phyloP scores from a whole-genome alignment of 2,329 filamentous ascomycete genomes.

The Aspergillus aculeatinus region DNA sequence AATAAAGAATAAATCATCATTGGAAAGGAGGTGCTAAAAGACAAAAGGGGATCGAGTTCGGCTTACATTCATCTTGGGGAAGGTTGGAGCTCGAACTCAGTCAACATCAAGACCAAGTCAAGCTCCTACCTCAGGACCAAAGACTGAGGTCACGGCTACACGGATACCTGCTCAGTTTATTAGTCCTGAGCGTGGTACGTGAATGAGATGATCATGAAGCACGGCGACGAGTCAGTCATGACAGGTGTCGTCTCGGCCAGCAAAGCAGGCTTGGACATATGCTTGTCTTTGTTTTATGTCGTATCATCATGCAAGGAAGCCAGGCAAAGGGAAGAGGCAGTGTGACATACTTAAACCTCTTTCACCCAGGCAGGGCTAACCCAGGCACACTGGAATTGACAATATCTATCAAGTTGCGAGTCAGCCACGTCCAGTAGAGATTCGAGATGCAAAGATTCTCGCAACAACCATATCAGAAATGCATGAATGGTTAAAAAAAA shows the following conservation, averaged over 20 bases:
- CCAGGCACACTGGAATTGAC: background rate
- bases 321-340: slow-evolving; percentile 18
- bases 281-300: slow-evolving; percentile 86
- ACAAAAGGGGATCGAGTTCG: slow-evolving; percentile 6
- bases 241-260: slow-evolving; percentile 54
- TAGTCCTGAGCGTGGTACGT: slow-evolving; percentile 27
- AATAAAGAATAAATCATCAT: slow-evolving; percentile 67
- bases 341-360: slow-evolving; percentile 10
- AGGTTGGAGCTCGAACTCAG: background rate
- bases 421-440: slow-evolving; percentile 18
- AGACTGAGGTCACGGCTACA: background rate
- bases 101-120: background rate
- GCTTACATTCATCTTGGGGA: slow-evolving; percentile 22
- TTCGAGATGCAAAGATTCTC: slow-evolving; percentile 8
- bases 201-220: slow-evolving; percentile 16
- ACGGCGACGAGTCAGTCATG: slow-evolving; percentile 46
- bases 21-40: slow-evolving; percentile 31
- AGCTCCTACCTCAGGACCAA: background rate
- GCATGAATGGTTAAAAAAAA: slow-evolving; percentile 61
- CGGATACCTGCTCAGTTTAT: slow-evolving; percentile 9
- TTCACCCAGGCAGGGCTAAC: background rate
- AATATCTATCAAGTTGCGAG: background rate
- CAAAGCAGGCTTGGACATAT: slow-evolving; percentile 80
- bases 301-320: slow-evolving; percentile 68
- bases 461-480: slow-evolving; percentile 44